Base-by-base conservation (phyloP, 768 basidiomycete species). In the Tricholoma furcatifolium region DNA sequence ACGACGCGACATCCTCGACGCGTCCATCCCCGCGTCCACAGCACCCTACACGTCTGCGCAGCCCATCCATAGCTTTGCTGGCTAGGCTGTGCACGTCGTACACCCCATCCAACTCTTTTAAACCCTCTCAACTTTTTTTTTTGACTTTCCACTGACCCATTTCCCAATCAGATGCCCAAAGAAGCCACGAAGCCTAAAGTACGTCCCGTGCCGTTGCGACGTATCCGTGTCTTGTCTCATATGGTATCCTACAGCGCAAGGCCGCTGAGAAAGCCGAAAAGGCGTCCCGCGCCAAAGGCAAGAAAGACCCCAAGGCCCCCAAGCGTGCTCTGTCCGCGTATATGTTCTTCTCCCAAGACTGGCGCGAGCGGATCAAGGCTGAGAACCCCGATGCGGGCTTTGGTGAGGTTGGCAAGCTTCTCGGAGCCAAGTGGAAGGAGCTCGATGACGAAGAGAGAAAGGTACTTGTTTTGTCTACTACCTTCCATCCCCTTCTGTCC, bases 281-380 rank as follows among this genome's bases (percentile, higher is more conserved):
- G 61, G 73, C 77, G 17, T 56, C 75, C 34, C 71, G 78, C 59
- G 24, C 55, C 27, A 50, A 43, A 66, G 69, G 70, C 54, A 84
- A 88, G 74, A 93, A 91, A 73, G 86, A 93, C 68, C 83, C 82
- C 56, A 88, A 88, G 70, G 83, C 87, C 41, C 93, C 93, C 56
- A 97, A 98, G 76, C 85, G 94, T 49, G 89, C 92, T 0, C 80
- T 97, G 42, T 97, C 94, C 27, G 93, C 96, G 36, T 98, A 97
- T 77, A 97, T 98, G 96, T 94, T 94, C 88, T 98, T 98, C 81
- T 87, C 84, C 62, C 91, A 94, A 70, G 95, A 93, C 70, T 89
- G 92, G 91, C 83, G 95, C 67, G 90, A 95, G 73, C 83, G 89
- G 67, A 91, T 98, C 81, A 96, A 95, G 85, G 66, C 82, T 53